Percentiles rank a stretch among this genome's conserved stretches.
Evolutionary conservation across 2,329 filamentous ascomycete genomes (phyloP).

Genomic region (Cordyceps cicadae): DNA sequence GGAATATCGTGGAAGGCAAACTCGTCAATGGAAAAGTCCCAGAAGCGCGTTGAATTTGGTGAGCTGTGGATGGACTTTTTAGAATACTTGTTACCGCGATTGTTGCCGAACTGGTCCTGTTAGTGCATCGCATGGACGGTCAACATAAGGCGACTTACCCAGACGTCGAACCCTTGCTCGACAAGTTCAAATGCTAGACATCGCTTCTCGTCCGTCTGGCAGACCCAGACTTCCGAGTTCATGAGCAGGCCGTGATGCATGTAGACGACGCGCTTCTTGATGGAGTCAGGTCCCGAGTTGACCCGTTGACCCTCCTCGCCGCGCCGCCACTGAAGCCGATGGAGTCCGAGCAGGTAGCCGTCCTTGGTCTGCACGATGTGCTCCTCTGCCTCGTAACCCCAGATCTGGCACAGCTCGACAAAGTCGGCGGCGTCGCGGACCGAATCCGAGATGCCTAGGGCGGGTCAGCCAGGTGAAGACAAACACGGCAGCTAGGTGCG

Average conservation of each 20-base stretch:
- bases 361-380: constrained; percentile 92
- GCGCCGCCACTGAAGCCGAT: constrained; percentile 74
- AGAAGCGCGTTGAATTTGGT: constrained; percentile 71
- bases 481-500: too few relatives aligned
- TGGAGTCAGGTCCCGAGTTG: constrained; percentile 59
- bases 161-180: constrained; percentile 90
- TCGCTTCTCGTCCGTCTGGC: constrained; percentile 75
- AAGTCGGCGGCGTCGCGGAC: constrained; percentile 87
- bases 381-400: constrained; percentile 89
- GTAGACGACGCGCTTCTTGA: constrained; percentile 81
- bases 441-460: constrained; percentile 59
- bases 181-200: constrained; percentile 84
- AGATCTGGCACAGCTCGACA: constrained; percentile 83
- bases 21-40: constrained; percentile 98
- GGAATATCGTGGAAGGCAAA: constrained; percentile 98
- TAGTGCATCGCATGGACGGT: constrained; percentile 14
- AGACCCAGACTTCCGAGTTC: constrained; percentile 99
- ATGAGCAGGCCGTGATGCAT: constrained; percentile 93
- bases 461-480: constrained; percentile 48
- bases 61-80: constrained; percentile 79
- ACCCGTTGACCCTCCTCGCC: constrained; percentile 74
- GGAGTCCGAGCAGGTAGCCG: constrained; percentile 84
- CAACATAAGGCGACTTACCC: constrained; percentile 47
- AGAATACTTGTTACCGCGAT: constrained; percentile 97
- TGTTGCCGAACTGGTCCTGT: constrained; percentile 72